Percentiles rank a stretch among this genome's conserved stretches.
Conservation (phyloP, 1,284 basidiomycete species). For the Phellopilus nigrolimitatus region DNA sequence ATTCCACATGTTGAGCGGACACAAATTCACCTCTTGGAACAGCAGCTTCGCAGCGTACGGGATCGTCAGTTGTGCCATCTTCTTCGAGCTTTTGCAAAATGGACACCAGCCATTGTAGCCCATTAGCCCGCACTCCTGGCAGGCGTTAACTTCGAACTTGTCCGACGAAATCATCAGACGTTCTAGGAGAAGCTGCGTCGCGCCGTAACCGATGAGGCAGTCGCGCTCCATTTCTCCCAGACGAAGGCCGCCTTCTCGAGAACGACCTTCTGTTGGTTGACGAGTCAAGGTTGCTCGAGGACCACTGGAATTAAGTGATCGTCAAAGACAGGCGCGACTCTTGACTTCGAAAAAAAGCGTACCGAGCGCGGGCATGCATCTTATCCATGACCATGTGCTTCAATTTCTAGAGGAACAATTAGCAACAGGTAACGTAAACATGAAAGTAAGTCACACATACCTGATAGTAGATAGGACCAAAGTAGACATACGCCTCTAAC, state of each 20-base stretch:
- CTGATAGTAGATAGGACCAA: slow-evolving; percentile 99
- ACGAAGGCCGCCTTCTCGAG: slow-evolving; percentile 94
- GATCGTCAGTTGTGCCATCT: slow-evolving; percentile 94
- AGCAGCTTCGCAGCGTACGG: slow-evolving; percentile 97
- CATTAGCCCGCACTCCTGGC: slow-evolving; percentile 91
- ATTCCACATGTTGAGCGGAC: slow-evolving; percentile 6
- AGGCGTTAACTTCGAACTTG: slow-evolving; percentile 96
- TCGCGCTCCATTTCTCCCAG: slow-evolving; percentile 99
- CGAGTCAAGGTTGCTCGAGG: slow-evolving; percentile 95
- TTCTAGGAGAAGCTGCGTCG: slow-evolving; percentile 93
- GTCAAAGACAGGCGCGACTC: slow-evolving; percentile 7
- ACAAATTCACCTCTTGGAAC: slow-evolving; percentile 82
- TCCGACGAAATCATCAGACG: slow-evolving; percentile 98
- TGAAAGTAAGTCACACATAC: slow-evolving; percentile 34
- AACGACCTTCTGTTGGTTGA: slow-evolving; percentile 97
- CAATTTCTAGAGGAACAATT: slow-evolving; percentile 54
- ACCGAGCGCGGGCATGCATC: slow-evolving; percentile 98
- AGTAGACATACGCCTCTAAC: slow-evolving; percentile 96
- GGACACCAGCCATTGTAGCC: slow-evolving; percentile 97
- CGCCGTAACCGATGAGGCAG: slow-evolving; percentile 93
- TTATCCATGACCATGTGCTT: slow-evolving; percentile 99
- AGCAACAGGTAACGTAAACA: slow-evolving; percentile 18
- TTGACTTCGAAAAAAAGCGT: slow-evolving; percentile 9
- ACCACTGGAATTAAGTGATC: slow-evolving; percentile 49
- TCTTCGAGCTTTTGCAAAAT: slow-evolving; percentile 94